Conservation (phyloP, 2,329 filamentous ascomycete genomes). For the Mycosphaerelloides madeirae region DNA sequence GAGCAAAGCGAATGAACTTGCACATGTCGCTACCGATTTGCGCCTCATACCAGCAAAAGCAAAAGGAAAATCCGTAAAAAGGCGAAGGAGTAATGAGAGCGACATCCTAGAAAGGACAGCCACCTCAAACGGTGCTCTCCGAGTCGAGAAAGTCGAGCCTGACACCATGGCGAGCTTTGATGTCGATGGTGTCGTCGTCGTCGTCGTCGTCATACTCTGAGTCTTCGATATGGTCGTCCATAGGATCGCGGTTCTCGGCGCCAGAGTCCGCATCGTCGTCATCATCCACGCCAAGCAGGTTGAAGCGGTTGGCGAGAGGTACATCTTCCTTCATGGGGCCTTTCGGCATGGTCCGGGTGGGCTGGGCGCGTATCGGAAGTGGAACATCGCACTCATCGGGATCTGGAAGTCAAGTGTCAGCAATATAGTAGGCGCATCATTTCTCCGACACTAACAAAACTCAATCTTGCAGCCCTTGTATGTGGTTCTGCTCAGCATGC, state of each 20-base stretch:
- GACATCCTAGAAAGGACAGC: too few species aligned
- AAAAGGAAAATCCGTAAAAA: too few species aligned
- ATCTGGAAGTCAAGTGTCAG: constrained; percentile 17
- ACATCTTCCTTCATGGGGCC: constrained; percentile 35
- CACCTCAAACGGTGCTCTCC: constrained; percentile 9
- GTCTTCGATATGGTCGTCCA: constrained; percentile 1
- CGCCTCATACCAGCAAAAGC: too few species aligned
- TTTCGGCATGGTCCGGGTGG: constrained; percentile 23
- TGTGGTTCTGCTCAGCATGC: constrained; percentile 63
- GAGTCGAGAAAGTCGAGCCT: constrained; percentile 21
- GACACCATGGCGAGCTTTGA: constrained; percentile 18
- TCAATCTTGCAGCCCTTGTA: constrained; percentile 70
- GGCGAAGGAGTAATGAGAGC: neutral
- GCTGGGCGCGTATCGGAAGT: constrained; percentile 36
- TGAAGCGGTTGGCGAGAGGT: constrained; percentile 56
- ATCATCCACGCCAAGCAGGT: constrained; percentile 52
- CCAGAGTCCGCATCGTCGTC: constrained; percentile 11
- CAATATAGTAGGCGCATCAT: neutral
- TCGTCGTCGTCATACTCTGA: constrained; percentile 8
- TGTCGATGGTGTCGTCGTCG: constrained; percentile 14
- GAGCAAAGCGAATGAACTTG: neutral
- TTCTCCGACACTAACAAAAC: constrained; percentile 44
- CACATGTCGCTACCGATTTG: too few species aligned
- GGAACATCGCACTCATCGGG: constrained; percentile 67
- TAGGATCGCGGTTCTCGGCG: constrained; percentile 19